Percentiles rank a stretch among this genome's conserved stretches.
phyloP scores from a whole-genome alignment of 2,329 filamentous ascomycete genomes.

The Lomentospora prolificans region DNA sequence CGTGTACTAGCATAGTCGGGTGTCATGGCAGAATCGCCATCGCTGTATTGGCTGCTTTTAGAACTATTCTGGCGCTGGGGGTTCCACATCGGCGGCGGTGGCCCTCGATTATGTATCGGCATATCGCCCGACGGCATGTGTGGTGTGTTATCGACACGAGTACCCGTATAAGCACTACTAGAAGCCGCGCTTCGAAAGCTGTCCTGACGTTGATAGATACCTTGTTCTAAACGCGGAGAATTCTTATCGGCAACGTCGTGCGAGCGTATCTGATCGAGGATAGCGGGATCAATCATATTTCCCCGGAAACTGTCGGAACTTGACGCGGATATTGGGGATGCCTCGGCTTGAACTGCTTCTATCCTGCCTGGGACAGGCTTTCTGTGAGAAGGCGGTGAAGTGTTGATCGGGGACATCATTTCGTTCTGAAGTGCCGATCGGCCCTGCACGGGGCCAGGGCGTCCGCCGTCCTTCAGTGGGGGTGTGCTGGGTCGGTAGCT shows the following conservation, averaged over 20 bases:
- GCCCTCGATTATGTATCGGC: neutral
- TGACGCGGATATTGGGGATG: constrained; percentile 1
- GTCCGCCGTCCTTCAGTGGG: neutral
- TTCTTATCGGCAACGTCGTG: constrained; percentile 16
- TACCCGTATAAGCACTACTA: constrained; percentile 25
- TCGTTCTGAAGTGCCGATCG: constrained; percentile 3
- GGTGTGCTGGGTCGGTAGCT: constrained; percentile 4
- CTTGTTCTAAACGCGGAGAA: constrained; percentile 14
- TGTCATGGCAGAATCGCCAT: constrained; percentile 53
- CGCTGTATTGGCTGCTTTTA: constrained; percentile 46
- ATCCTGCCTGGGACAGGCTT: constrained; percentile 40
- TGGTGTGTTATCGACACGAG: neutral
- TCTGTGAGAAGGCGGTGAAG: constrained; percentile 33
- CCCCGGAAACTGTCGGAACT: constrained; percentile 5
- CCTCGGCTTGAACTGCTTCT: constrained; percentile 15
- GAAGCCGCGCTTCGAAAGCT: constrained; percentile 18
- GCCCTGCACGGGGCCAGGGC: constrained; percentile 6
- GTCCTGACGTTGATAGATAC: constrained; percentile 23
- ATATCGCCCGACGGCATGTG: neutral
- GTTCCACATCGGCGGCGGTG: neutral
- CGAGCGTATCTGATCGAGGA: constrained; percentile 35
- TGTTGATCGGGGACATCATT: constrained; percentile 21
- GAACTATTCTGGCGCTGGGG: constrained; percentile 24
- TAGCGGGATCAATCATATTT: constrained; percentile 33
- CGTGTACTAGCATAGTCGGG: constrained; percentile 72